Conservation (phyloP, 208 protist genomes). For the Acanthamoeba culbertsoni region DNA sequence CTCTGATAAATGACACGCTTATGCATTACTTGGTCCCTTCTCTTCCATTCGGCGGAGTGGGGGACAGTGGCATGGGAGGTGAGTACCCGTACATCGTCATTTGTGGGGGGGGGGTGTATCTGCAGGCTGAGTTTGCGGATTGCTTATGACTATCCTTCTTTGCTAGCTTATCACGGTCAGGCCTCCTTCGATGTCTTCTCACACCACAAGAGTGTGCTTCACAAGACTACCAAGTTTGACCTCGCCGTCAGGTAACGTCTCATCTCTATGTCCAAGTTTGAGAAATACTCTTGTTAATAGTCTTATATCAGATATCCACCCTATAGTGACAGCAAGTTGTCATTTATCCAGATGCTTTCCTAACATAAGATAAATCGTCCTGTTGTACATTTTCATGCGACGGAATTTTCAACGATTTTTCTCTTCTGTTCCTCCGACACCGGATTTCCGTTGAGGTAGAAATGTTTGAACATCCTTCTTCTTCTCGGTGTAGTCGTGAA, state of each 20-base stretch:
- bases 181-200: constrained; percentile 44
- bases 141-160: too few species aligned
- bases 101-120: too few species aligned
- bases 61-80: constrained; percentile 84
- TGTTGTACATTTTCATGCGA: background rate
- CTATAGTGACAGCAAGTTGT: constrained; percentile 50
- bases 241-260: background rate
- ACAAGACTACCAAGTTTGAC: constrained; percentile 44
- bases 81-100: background rate
- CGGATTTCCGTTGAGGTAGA: background rate
- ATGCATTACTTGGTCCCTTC: constrained; percentile 59
- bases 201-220: constrained; percentile 49
- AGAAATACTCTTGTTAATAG: background rate
- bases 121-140: too few species aligned
- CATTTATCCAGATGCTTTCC: background rate
- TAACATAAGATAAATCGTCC: background rate
- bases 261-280: background rate
- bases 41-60: constrained; percentile 92
- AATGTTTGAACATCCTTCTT: background rate
- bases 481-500: constrained; percentile 11
- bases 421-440: background rate
- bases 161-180: constrained; percentile 84
- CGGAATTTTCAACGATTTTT: background rate
- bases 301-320: constrained; percentile 40
- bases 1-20: constrained; percentile 70